Percentiles rank a stretch among this genome's conserved stretches.
phyloP scores from a whole-genome alignment of 2,329 filamentous ascomycete genomes.

The Fusarium bulbicola region DNA sequence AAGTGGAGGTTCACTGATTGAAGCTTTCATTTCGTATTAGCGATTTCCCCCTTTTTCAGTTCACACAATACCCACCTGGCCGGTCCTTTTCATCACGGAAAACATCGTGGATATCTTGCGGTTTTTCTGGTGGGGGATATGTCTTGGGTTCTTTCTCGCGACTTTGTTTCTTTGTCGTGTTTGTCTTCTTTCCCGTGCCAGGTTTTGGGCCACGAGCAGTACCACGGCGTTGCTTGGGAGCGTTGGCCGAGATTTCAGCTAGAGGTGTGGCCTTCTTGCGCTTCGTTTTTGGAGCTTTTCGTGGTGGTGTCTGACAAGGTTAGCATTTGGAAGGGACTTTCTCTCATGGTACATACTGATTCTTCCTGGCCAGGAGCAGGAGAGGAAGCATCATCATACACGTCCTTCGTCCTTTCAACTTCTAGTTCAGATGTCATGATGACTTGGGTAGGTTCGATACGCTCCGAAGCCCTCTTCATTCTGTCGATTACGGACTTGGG shows the following conservation, averaged over 20 bases:
- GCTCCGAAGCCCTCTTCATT: constrained; percentile 71
- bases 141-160: constrained; percentile 14
- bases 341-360: constrained; percentile 51
- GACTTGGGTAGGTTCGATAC: constrained; percentile 70
- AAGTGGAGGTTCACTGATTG: constrained; percentile 37
- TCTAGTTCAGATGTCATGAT: constrained; percentile 66
- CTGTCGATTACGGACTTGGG: constrained; percentile 73
- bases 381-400: constrained; percentile 69
- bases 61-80: constrained; percentile 34
- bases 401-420: constrained; percentile 62
- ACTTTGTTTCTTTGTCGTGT: constrained; percentile 26
- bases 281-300: constrained; percentile 44
- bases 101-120: constrained; percentile 42
- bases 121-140: constrained; percentile 26
- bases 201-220: constrained; percentile 28
- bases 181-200: constrained; percentile 28
- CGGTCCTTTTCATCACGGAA: constrained; percentile 44
- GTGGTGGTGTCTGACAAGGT: constrained; percentile 41
- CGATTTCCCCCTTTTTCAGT: background rate
- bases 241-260: constrained; percentile 48
- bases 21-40: constrained; percentile 37
- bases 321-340: constrained; percentile 3
- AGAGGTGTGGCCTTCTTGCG: constrained; percentile 47
- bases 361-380: constrained; percentile 51
- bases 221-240: constrained; percentile 43